A percentile compares a stretch with the other conserved stretches of the same genome.
These are phyloP conservation scores for Tricholoma hemisulphureum DNA, from an alignment of 768 basidiomycete species.

Conservation along the genomic window DNA sequence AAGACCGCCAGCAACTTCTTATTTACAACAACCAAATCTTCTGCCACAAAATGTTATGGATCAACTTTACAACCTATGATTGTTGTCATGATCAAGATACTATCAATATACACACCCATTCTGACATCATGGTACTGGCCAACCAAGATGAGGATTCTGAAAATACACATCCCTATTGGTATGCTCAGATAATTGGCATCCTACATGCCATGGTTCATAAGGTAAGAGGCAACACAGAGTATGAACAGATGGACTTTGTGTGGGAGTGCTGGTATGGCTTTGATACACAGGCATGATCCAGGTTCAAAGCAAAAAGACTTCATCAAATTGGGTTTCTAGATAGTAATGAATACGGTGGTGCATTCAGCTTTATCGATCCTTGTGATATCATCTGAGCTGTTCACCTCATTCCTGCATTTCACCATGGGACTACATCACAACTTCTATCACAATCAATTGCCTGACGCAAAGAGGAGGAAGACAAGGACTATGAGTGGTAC, in stretches of 20 bases:
- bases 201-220: slow-evolving; percentile 14
- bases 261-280: slow-evolving; percentile 23
- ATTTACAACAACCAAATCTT: neutral
- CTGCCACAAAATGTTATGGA: slow-evolving; percentile 15
- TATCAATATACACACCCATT: slow-evolving; percentile 36
- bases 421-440: neutral
- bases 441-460: neutral
- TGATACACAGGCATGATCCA: neutral
- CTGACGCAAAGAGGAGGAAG: neutral
- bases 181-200: slow-evolving; percentile 28
- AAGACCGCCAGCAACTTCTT: neutral
- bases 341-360: slow-evolving; percentile 4
- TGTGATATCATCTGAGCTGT: slow-evolving; percentile 31
- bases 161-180: slow-evolving; percentile 33
- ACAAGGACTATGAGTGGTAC: neutral
- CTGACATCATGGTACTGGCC: slow-evolving; percentile 36
- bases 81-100: slow-evolving; percentile 40
- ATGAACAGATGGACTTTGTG: slow-evolving; percentile 21
- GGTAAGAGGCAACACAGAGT: neutral
- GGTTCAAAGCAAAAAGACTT: slow-evolving; percentile 7
- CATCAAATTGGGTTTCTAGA: slow-evolving; percentile 31
- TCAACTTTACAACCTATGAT: slow-evolving; percentile 46
- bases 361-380: slow-evolving; percentile 51
- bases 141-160: neutral
- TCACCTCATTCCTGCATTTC: no score